These are phyloP conservation scores for Pleurotus sapidus DNA, from an alignment of 768 basidiomycete genomes.

Conservation along the genomic window DNA sequence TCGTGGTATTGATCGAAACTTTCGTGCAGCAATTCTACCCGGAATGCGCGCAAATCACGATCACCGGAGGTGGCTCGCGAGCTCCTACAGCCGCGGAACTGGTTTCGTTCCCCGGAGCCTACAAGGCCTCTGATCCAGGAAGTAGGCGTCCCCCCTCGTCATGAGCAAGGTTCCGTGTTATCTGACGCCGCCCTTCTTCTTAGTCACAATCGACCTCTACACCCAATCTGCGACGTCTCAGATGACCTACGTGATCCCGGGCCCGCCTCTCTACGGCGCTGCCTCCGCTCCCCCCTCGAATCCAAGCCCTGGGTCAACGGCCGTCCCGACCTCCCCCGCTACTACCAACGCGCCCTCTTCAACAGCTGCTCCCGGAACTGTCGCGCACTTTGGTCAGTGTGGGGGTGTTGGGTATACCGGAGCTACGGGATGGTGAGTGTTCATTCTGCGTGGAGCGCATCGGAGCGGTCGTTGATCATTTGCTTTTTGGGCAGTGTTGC, in stretches of 20 bases:
- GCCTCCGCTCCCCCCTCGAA: conserved; percentile 16
- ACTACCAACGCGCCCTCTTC: too few relatives aligned
- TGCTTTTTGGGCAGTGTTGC: conserved; percentile 20
- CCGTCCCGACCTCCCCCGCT: too few relatives aligned
- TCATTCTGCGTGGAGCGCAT: too few relatives aligned
- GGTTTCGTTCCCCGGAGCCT: conserved; percentile 43
- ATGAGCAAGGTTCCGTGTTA: neutral
- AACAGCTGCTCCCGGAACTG: conserved; percentile 20
- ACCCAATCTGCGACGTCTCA: conserved; percentile 31
- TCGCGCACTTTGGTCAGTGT: conserved; percentile 39
- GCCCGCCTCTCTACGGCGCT: conserved; percentile 44
- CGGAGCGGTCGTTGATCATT: neutral
- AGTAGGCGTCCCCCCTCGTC: conserved; percentile 20
- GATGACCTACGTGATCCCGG: conserved; percentile 37
- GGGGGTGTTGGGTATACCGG: conserved; percentile 39
- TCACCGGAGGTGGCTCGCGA: conserved; percentile 37
- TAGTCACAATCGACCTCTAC: conserved; percentile 40
- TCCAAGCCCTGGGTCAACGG: conserved; percentile 11
- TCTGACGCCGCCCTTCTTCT: conserved; percentile 13
- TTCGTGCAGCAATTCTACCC: conserved; percentile 62
- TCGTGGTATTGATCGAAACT: too few relatives aligned
- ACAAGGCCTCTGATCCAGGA: conserved; percentile 40
- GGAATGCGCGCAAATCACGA: conserved; percentile 45
- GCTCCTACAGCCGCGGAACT: conserved; percentile 40
- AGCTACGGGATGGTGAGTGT: conserved; percentile 32